Evolutionary conservation across 176 grass and related monocot genomes (phyloP), one percentile per base, ranked within the genome.

Genomic region (Lolium perenne): DNA sequence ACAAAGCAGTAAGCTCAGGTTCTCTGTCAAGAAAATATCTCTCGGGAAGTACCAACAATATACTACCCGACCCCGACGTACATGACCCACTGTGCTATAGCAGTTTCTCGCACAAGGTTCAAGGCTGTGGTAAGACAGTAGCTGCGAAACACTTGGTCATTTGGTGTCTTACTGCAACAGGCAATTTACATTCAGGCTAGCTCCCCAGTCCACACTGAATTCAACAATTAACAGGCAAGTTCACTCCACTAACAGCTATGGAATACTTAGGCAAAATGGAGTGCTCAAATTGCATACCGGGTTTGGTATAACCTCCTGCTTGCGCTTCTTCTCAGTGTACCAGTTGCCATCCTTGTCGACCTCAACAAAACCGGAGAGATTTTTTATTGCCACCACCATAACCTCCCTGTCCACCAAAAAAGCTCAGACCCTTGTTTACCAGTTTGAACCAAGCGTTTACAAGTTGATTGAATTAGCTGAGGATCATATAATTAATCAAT

Each of bases 341-440:
- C 96, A 98, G 67, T 91, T 94, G 41, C 93, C 93, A 64, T 95
- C 96, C 45, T 88, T 91, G 75, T 87, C 86, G 5, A 92, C 76
- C 83, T 92, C 84, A n/a, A 98, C 65, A 74, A 88, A 95, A 43
- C 96, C 93, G 58, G 84, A 84, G 11, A 91, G 67, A 59, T 98
- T 98, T 38, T 91, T 88, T 38, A 98, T 89, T n/a, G 82, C 86
- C 71, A 95, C 91, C n/a, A 98, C 93, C 90, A 98, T 92, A 57
- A 94, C 77, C 82, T 95, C 93, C 90, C 96, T 98, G 78, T 84
- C 23, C 4, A 83, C 32, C 38, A 54, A 69, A 83, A 86, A 81
- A 80, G 45, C 11, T 55, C 18, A 83, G 70, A 82, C 14, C 17
- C 16, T 82, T 78, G 11, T 13, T 79, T 82, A 69, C 29, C 51